These are phyloP conservation scores for Trichosporon sp. DNA, from an alignment of 1,284 basidiomycete species.

Conservation along the genomic window DNA sequence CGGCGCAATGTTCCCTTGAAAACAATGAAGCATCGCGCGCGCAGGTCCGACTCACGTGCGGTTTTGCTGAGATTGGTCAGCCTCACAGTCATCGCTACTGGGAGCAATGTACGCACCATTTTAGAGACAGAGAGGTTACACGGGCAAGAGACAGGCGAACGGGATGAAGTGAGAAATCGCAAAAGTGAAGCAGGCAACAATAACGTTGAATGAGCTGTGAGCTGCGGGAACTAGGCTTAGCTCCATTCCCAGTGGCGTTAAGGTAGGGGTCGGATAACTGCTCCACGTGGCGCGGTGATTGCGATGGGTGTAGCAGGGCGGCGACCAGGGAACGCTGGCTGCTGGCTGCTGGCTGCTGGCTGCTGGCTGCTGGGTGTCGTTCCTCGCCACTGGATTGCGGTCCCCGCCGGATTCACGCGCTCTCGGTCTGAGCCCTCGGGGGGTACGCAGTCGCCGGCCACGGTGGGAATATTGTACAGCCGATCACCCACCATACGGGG, in stretches of 20 bases:
- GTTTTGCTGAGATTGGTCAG: constrained; percentile 7
- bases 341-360: not conserved
- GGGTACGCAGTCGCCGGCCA: not conserved
- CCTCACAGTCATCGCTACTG: too few species aligned
- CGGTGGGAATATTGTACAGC: not conserved
- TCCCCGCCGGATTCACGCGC: not conserved
- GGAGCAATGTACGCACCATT: not conserved
- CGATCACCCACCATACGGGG: not conserved
- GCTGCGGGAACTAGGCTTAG: not conserved
- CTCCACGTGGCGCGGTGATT: not conserved
- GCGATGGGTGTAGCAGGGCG: not conserved
- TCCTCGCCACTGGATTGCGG: not conserved
- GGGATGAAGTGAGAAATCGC: not conserved
- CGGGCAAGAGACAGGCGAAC: not conserved
- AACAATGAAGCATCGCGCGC: not conserved
- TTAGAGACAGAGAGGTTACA: not conserved
- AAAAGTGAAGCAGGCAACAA: not conserved
- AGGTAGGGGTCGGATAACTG: not conserved
- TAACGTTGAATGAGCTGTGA: not conserved
- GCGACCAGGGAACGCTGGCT: too few species aligned
- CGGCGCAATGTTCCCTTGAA: not conserved
- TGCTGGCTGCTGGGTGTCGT: not conserved
- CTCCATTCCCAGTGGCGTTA: not conserved
- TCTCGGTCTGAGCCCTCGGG: not conserved
- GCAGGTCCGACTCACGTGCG: constrained; percentile 13